phyloP scores from a whole-genome alignment of 1,284 basidiomycete genomes.

The Phenoliferia sp. region DNA sequence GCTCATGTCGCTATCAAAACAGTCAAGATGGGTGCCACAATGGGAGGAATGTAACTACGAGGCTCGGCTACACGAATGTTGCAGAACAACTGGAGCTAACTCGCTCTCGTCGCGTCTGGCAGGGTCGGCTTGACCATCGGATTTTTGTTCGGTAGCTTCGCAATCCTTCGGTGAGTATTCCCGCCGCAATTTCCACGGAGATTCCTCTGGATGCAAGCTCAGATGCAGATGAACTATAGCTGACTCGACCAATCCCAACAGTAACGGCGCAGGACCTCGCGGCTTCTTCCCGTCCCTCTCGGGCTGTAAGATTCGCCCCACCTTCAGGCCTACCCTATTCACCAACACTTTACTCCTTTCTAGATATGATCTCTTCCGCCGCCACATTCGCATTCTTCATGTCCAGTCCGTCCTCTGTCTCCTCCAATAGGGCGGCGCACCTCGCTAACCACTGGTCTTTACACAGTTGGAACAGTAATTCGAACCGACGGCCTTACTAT shows the following conservation, averaged over 20 bases:
- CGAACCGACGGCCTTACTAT: slow-evolving; percentile 33
- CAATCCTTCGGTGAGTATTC: slow-evolving; percentile 64
- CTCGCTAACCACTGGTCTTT: neutral
- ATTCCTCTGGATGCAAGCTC: neutral
- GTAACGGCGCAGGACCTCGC: slow-evolving; percentile 79
- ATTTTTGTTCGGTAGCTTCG: slow-evolving; percentile 90
- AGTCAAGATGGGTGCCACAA: slow-evolving; percentile 29
- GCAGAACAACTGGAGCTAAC: neutral
- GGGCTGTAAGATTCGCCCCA: slow-evolving; percentile 84
- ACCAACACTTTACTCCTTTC: too few relatives aligned
- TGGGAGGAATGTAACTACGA: slow-evolving; percentile 10
- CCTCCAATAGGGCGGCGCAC: neutral
- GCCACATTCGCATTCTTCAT: slow-evolving; percentile 79
- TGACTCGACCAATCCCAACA: slow-evolving; percentile 43
- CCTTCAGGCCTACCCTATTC: slow-evolving; percentile 76
- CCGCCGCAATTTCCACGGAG: neutral
- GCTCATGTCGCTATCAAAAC: neutral
- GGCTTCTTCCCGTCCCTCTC: slow-evolving; percentile 81
- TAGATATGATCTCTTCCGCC: slow-evolving; percentile 87
- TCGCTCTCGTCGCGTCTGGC: neutral
- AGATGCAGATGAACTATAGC: neutral
- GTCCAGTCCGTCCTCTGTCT: slow-evolving; percentile 45
- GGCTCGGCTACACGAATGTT: neutral
- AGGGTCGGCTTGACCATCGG: slow-evolving; percentile 83
- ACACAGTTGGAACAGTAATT: slow-evolving; percentile 31